phyloP scores from a whole-genome alignment of 2,329 filamentous ascomycete species.

The Aspergillus luchuensis region DNA sequence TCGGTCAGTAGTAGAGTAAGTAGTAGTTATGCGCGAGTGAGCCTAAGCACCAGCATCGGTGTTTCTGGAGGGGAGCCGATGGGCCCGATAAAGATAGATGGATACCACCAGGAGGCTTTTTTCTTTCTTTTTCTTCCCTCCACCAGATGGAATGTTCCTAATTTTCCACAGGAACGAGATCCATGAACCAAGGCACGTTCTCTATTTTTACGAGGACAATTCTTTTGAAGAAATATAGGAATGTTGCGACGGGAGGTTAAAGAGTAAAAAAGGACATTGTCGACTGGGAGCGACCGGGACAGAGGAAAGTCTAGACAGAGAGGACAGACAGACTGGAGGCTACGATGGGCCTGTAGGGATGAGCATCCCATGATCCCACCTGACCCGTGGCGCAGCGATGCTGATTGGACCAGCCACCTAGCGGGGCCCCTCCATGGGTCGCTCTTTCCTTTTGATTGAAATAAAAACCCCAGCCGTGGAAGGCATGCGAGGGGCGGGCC shows the following conservation, averaged over 20 bases:
- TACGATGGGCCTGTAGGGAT: conserved; percentile 1
- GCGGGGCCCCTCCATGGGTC: not conserved
- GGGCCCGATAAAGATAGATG: too few relatives aligned
- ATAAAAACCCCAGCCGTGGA: conserved; percentile 6
- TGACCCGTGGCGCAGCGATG: conserved; percentile 4
- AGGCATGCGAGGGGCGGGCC: conserved; percentile 11
- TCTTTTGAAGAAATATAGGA: too few relatives aligned
- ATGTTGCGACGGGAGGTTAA: not conserved
- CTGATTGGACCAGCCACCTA: conserved; percentile 9
- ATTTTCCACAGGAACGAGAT: too few relatives aligned
- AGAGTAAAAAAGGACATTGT: not conserved
- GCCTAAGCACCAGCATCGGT: not conserved
- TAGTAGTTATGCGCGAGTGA: not conserved
- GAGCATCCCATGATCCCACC: conserved; percentile 9
- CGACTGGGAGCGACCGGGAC: not conserved
- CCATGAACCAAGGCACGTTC: too few relatives aligned
- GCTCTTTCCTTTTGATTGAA: not conserved
- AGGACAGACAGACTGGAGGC: conserved; percentile 1
- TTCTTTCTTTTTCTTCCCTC: too few relatives aligned
- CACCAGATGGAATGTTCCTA: too few relatives aligned
- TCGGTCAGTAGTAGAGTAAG: too few relatives aligned
- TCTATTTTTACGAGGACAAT: too few relatives aligned
- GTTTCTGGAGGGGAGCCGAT: too few relatives aligned
- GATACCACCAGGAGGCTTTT: too few relatives aligned
- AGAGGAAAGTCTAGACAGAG: not conserved